Evolutionary conservation across 345 rosid species (phyloP), one percentile per base, ranked within the genome.

Genomic region (Barbarea vulgaris): DNA sequence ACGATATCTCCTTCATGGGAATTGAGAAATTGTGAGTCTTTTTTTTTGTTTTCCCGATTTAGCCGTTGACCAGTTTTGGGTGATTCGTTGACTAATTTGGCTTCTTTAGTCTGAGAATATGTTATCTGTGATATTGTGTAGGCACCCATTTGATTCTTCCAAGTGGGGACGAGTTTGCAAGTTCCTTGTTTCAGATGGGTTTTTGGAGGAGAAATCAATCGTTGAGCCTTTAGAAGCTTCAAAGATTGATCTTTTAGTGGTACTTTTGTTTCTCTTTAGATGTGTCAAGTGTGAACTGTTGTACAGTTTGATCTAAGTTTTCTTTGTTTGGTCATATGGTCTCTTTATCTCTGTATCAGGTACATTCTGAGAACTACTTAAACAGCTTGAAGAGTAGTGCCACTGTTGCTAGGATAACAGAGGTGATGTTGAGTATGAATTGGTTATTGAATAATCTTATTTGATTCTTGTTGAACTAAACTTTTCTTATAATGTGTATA

Each of bases 111-210:
- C 30, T 56, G 30, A 21, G 4, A 27, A 27, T 27, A 27, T 27
- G 57, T 0, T 42, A 24, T 47, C 11, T 67, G 55, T 67, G 55
- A 77, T 60, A 75, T 65, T 36, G 73, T 80, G 81, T 62, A 88
- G 98, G 87, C 97, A 94, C 57, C 97, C 97, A 12, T 94, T 91
- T 77, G 98, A 94, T 85, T 94, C 98, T 53, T 81, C 88, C 14
- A 94, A 94, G 72, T 94, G 97, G 98, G 91, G 97, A 44, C 82
- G 97, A 31, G 82, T 94, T 67, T 87, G 97, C 79, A 84, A 46
- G 28, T 90, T 86, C 64, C 89, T 94, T 30, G 55, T 67, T 37
- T 59, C 78, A 4, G 93, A 84, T 62, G 89, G 86, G 74, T 79
- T 76, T 84, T 31, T 94, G 81, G 83, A 84, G 46, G 80, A 85